Evolutionary conservation across 345 rosid genomes (phyloP), one percentile per base, ranked within the genome.

Genomic region (Gossypium australe): DNA sequence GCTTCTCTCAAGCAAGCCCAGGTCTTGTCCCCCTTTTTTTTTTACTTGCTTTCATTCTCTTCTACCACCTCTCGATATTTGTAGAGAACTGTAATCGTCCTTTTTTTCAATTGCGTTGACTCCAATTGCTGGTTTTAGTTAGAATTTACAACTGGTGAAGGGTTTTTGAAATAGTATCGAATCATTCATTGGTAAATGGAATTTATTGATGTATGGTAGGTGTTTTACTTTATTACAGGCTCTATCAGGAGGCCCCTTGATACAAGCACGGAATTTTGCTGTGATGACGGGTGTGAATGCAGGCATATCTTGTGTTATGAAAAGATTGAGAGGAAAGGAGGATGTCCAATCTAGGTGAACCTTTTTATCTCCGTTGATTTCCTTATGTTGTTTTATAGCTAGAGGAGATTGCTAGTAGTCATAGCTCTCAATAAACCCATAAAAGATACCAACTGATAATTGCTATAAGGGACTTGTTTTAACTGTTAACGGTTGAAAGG

Each of bases 261-360:
- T 87, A 24, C 98, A 94, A 90, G 98, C 98, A 81, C 94, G 98
- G 56, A 94, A 94, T 73, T 92, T 94, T 71, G 98, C 98, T 9
- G 91, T 92, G 7, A 89, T 94, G 82, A 90, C 98, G 1, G 94
- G 98, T 78, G 95, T 89, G 20, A 94, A 92, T 87, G 93, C 98
- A 2, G 98, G 98, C 49, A 87, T 94, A 22, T 82, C 97, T 47
- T 86, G 87, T 69, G 83, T 92, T 17, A 88, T 94, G 97, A 92
- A 83, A 79, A 87, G 98, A 77, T 74, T 94, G 81, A 84, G 97
- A 88, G 98, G 98, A 79, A 94, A 92, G 66, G 97, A 92, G 78
- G 98, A 94, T 86, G 87, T 94, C 13, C 92, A 92, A 71, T 88
- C 97, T 67, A 94, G 95, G 98, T 94, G 65, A 75, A 69, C 57